Conservation (phyloP, 1,284 basidiomycete genomes). For the Apiotrichum veenhuisii region DNA sequence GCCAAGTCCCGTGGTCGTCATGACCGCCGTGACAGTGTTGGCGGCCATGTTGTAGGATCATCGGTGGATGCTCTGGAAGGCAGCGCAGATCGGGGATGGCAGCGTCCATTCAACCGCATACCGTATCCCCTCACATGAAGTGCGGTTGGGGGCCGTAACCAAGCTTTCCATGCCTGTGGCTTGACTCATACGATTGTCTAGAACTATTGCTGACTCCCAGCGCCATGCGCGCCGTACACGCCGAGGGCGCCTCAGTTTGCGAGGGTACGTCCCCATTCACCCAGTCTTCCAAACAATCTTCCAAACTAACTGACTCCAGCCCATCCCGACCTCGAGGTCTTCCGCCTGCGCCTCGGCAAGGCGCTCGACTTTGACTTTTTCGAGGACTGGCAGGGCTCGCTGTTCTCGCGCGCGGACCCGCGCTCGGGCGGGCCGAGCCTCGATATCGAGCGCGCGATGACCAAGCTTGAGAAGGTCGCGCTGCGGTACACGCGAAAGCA, state of each 20-base stretch:
- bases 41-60: no score
- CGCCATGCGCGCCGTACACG: conserved; percentile 67
- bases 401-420: conserved; percentile 76
- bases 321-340: conserved; percentile 67
- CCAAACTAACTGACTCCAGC: conserved; percentile 50
- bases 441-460: conserved; percentile 78
- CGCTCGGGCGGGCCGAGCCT: conserved; percentile 75
- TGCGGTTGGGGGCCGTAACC: no score
- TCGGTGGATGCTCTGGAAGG: no score
- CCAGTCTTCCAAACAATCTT: no score
- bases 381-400: conserved; percentile 65
- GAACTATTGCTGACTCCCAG: conserved; percentile 14
- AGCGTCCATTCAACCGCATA: no score
- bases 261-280: conserved; percentile 38
- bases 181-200: no score
- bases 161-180: no score
- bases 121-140: no score
- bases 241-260: conserved; percentile 57
- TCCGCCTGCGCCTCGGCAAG: conserved; percentile 75
- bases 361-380: conserved; percentile 54
- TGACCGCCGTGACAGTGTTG: no score
- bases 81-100: no score
- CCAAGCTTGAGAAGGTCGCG: conserved; percentile 82
- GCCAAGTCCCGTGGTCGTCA: no score
- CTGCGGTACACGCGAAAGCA: conserved; percentile 58